Evolutionary conservation across 1,284 basidiomycete species (phyloP), one percentile per base, ranked within the genome.

Genomic region (Spongiforma sp.): DNA sequence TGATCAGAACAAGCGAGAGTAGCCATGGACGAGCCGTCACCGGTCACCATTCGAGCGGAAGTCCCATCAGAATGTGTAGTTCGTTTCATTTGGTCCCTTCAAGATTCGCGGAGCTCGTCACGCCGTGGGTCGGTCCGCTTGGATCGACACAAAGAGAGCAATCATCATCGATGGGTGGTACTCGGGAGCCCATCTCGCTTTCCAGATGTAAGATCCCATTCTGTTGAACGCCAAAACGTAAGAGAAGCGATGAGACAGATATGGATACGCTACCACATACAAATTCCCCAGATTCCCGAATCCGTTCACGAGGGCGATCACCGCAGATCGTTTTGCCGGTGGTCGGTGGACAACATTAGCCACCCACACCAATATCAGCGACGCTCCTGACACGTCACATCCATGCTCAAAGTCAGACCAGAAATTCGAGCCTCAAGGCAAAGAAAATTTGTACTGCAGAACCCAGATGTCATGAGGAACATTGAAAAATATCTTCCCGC

Each of bases 401-500:
- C 21, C 32, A n/a, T 14, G n/a, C 7, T 37, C 34, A 30, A 21
- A n/a, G n/a, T 34, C 52, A 54, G 28, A 30, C 26, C 28, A 37
- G 28, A 9, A 39, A 21, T 30, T 30, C 5, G 19, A 24, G 15
- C 30, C 30, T 21, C 33, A 15, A 33, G n/a, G 33, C 17, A 4
- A 19, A n/a, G 5, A 2, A 17, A 5, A 24, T 53, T 37, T 4
- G 8, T 57, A 85, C 87, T 87, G 7, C 78, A 79, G 67, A 85
- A 86, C 54, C 87, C 86, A 58, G 73, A 74, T 0, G 88, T 82
- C 87, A 90, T 88, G 36, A 89, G 77, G 77, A 91, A 91, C 73
- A 91, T 77, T 1, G 86, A 82, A 43, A 91, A 78, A 68, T 93
- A 91, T 59, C 89, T 82, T 3, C 81, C 86, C 1, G 78, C 83